A percentile compares a stretch with the other conserved stretches of the same genome.
These are phyloP conservation scores for Boletus mariae DNA, from an alignment of 1,284 basidiomycete species.

Conservation along the genomic window DNA sequence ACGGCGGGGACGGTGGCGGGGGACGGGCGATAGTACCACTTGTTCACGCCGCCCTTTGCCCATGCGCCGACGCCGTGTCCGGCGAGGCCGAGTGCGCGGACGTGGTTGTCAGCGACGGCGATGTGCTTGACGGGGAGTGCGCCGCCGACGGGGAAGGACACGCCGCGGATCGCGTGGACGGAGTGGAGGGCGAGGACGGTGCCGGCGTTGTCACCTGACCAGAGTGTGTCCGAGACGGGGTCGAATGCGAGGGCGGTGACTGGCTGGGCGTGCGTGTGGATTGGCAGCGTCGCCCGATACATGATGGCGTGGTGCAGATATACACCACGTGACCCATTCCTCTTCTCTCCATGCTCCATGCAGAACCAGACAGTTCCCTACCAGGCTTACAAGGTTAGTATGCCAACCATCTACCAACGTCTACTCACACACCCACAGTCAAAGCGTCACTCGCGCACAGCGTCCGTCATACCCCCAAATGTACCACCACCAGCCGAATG, in stretches of 20 bases:
- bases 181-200: slow-evolving; percentile 73
- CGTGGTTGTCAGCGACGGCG: slow-evolving; percentile 69
- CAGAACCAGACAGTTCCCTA: slow-evolving; percentile 51
- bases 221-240: slow-evolving; percentile 85
- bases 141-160: slow-evolving; percentile 74
- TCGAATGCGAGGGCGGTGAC: slow-evolving; percentile 83
- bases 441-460: slow-evolving; percentile 62
- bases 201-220: slow-evolving; percentile 80
- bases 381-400: slow-evolving; percentile 67
- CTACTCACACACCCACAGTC: slow-evolving; percentile 41
- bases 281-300: slow-evolving; percentile 38
- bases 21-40: slow-evolving; percentile 61
- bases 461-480: slow-evolving; percentile 40
- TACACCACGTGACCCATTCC: background rate
- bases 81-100: slow-evolving; percentile 58
- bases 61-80: slow-evolving; percentile 68
- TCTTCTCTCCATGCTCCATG: background rate
- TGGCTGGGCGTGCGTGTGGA: slow-evolving; percentile 42
- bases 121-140: slow-evolving; percentile 67
- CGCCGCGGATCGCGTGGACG: slow-evolving; percentile 62
- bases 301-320: slow-evolving; percentile 12
- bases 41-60: slow-evolving; percentile 79
- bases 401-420: slow-evolving; percentile 8
- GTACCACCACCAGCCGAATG: slow-evolving; percentile 29
- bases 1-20: slow-evolving; percentile 51